Evolutionary conservation across 2,329 filamentous ascomycete genomes (phyloP).

Genomic region (Thelonectria rubi): DNA sequence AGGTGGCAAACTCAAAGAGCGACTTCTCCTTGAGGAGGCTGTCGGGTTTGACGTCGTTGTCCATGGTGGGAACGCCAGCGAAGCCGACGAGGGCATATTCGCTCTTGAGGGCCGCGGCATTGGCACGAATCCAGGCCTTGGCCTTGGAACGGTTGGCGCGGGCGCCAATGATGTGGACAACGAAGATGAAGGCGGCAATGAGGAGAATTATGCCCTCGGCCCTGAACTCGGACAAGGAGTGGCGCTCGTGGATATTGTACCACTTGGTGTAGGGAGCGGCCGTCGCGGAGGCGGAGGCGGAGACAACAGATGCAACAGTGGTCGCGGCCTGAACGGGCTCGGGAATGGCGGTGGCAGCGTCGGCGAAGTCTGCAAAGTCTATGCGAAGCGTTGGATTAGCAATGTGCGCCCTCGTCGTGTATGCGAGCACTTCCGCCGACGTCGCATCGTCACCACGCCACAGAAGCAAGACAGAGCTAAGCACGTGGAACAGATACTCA

Average conservation of each 20-base stretch:
- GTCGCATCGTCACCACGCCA: conserved; percentile 21
- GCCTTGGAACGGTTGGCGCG: conserved; percentile 82
- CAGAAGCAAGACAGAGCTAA: conserved; percentile 7
- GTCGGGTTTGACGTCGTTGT: conserved; percentile 52
- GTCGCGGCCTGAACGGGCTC: conserved; percentile 58
- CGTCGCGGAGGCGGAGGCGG: conserved; percentile 57
- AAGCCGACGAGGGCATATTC: conserved; percentile 94
- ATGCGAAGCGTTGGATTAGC: conserved; percentile 41
- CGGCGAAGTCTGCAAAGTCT: conserved; percentile 97
- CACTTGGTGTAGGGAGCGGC: conserved; percentile 84
- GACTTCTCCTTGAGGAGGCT: conserved; percentile 83
- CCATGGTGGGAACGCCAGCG: conserved; percentile 62
- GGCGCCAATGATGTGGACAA: conserved; percentile 83
- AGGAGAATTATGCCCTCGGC: conserved; percentile 84
- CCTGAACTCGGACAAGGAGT: conserved; percentile 84
- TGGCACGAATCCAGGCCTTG: conserved; percentile 79
- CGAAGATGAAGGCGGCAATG: conserved; percentile 76
- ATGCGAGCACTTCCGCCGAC: conserved; percentile 14
- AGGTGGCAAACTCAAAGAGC: conserved; percentile 84
- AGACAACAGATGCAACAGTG: conserved; percentile 53
- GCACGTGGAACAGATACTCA: conserved; percentile 52
- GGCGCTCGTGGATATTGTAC: conserved; percentile 96
- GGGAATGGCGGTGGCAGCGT: conserved; percentile 73
- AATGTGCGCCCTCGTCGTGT: conserved; percentile 6
- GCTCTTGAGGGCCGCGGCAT: conserved; percentile 74